Base-by-base conservation (phyloP, 1,139 yeast species). In the Candida pseudoviswanathii region DNA sequence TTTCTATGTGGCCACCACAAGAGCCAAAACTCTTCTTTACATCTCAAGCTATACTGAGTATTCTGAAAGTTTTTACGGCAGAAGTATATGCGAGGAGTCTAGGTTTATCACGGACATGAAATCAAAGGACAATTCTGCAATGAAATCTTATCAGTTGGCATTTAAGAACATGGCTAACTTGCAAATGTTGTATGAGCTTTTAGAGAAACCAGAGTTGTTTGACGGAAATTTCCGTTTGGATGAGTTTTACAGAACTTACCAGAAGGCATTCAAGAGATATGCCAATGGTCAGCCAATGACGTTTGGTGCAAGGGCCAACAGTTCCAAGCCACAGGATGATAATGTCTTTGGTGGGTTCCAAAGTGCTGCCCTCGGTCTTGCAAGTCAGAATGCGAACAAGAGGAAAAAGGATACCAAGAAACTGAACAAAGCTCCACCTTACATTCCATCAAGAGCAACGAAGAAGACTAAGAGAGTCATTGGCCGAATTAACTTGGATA, bases 1-100 rank as follows among this genome's bases (percentile, higher is more conserved):
- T 59, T 78, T 91, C 55, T 94, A 89, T 62, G 98, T 94, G 6
- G 96, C 97, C 0, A 72, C 86, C 43, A 91, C 97, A 0, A 75
- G 99, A 54, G 96, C 97, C 0, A 86, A 87, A 63, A 46, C 56
- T 1, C 57, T 77, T 21, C 58, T 76, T 8, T 71, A 66, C 48
- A 45, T 75, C 2, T 71, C 79, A 4, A 67, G 77, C 0, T 70
- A 70, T 44, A 60, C 59, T 1, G 73, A 67, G 36, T 52, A 38
- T 3, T 16, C 31, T 3, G 60, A 57, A 10, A 31, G 37, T 29
- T 58, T 66, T 59, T 68, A 67, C 34, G 51, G 67, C 3, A 54
- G 51, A 30, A 63, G 66, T 1, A 56, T 65, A 5, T 61, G 54
- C 2, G 45, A 52, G 9, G 62, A 56, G 3, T 75, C 80, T 1